Evolutionary conservation across 2,329 filamentous ascomycete genomes (phyloP).

Genomic region (Fusarium aywerte): DNA sequence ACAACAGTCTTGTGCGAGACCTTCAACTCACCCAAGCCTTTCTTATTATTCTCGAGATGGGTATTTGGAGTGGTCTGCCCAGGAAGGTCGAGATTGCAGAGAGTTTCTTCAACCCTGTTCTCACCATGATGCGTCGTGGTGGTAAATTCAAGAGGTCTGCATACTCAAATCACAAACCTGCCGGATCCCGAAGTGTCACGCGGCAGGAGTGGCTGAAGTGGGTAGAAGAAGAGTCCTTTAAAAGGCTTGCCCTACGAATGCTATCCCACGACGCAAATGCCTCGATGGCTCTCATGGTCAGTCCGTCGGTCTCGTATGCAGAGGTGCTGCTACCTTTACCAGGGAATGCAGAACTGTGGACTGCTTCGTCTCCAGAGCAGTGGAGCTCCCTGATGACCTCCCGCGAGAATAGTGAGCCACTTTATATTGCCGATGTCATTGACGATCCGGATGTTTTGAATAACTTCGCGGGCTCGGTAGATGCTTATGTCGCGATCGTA

Average conservation of each 20-base stretch:
- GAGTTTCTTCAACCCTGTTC: conserved; percentile 49
- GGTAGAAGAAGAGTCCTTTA: conserved; percentile 48
- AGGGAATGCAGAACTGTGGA: conserved; percentile 40
- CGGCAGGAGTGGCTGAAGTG: conserved; percentile 45
- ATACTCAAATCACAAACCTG: conserved; percentile 25
- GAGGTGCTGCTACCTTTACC: conserved; percentile 46
- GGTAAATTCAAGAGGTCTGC: conserved; percentile 47
- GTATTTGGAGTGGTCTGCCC: conserved; percentile 53
- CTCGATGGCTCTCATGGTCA: conserved; percentile 46
- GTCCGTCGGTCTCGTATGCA: conserved; percentile 48
- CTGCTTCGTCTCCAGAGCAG: conserved; percentile 40
- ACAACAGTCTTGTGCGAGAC: conserved; percentile 49
- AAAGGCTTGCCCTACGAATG: conserved; percentile 46
- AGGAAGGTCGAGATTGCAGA: conserved; percentile 56
- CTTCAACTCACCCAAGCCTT: conserved; percentile 50
- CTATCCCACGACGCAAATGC: conserved; percentile 48
- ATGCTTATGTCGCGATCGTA: conserved; percentile 13
- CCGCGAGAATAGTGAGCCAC: neutral
- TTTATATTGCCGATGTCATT: conserved; percentile 16
- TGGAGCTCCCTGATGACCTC: conserved; percentile 34
- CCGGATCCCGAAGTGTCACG: conserved; percentile 12
- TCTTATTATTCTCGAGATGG: conserved; percentile 49
- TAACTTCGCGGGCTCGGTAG: conserved; percentile 16
- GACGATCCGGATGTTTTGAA: conserved; percentile 40
- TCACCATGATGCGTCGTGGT: conserved; percentile 53